phyloP scores from a whole-genome alignment of 805 yeast genomes.

The Dipodascus albidus region DNA sequence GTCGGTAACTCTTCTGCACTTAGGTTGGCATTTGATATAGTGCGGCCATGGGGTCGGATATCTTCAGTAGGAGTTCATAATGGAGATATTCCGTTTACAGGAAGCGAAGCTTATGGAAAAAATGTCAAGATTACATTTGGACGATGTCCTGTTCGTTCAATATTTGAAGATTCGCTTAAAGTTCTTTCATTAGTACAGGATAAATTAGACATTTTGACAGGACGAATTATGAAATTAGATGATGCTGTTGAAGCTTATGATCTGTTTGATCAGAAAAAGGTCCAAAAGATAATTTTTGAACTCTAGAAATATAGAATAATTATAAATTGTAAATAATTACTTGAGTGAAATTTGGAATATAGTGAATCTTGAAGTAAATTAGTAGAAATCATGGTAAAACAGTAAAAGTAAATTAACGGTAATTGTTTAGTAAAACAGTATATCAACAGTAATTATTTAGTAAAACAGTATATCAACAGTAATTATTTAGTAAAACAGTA shows the following conservation, averaged over 20 bases:
- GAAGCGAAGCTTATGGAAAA: slow-evolving; percentile 46
- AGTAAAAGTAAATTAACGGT: too few relatives aligned
- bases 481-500: too few relatives aligned
- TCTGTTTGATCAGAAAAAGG: slow-evolving; percentile 41
- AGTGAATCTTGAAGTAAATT: too few relatives aligned
- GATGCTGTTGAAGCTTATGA: slow-evolving; percentile 38
- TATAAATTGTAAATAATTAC: too few relatives aligned
- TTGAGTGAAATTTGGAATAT: too few relatives aligned
- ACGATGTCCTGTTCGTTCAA: slow-evolving; percentile 49
- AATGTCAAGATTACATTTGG: slow-evolving; percentile 50
- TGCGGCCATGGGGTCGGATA: slow-evolving; percentile 47
- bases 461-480: too few relatives aligned
- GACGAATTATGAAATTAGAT: slow-evolving; percentile 32
- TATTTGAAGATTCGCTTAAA: slow-evolving; percentile 40
- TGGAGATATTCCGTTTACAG: slow-evolving; percentile 43
- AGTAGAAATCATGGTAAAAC: too few relatives aligned
- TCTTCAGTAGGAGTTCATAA: slow-evolving; percentile 52
- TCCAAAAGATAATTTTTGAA: slow-evolving; percentile 41
- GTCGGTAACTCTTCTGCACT: slow-evolving; percentile 47
- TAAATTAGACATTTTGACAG: slow-evolving; percentile 42
- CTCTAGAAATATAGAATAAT: background rate
- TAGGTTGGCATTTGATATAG: slow-evolving; percentile 38
- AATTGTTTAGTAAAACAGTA: too few relatives aligned
- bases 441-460: too few relatives aligned
- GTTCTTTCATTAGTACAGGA: slow-evolving; percentile 34